A percentile compares a stretch with the other conserved stretches of the same genome.
Evolutionary conservation across 352 stramenopile species (phyloP).

Genomic region (Globisporangium carolinianum): DNA sequence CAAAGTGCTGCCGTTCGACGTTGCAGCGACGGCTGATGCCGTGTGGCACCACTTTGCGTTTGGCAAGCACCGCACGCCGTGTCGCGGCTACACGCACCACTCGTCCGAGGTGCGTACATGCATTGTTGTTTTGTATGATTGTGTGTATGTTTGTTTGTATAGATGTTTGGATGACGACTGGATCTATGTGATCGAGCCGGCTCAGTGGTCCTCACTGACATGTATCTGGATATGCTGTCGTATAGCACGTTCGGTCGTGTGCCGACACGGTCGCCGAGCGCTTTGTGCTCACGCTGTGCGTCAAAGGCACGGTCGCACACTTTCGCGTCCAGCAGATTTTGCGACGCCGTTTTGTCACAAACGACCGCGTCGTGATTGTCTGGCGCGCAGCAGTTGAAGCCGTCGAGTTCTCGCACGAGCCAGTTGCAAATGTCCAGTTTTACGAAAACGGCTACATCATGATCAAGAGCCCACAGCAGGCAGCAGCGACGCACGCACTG

Average conservation of each 20-base stretch:
- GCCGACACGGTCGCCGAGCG: constrained; percentile 58
- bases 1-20: constrained; percentile 37
- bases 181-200: background rate
- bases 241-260: constrained; percentile 8
- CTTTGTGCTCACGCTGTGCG: constrained; percentile 48
- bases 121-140: background rate
- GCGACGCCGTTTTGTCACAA: constrained; percentile 39
- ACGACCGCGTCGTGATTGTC: constrained; percentile 52
- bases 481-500: constrained; percentile 17
- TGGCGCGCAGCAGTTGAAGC: constrained; percentile 57
- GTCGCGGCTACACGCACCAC: constrained; percentile 20
- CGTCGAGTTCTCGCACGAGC: constrained; percentile 40
- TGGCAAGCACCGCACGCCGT: constrained; percentile 28
- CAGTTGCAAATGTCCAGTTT: constrained; percentile 42
- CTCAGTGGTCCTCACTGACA: background rate
- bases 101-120: constrained; percentile 7
- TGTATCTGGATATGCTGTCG: background rate
- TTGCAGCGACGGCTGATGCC: constrained; percentile 23
- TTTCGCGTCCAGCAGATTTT: constrained; percentile 62
- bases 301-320: constrained; percentile 33
- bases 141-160: background rate
- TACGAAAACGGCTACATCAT: constrained; percentile 58
- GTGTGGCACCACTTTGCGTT: constrained; percentile 36
- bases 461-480: constrained; percentile 23
- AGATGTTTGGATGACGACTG: background rate